A percentile compares a stretch with the other conserved stretches of the same genome.
These are phyloP conservation scores for Stemphylium beticola DNA, from an alignment of 2,329 filamentous ascomycete genomes.

Conservation along the genomic window DNA sequence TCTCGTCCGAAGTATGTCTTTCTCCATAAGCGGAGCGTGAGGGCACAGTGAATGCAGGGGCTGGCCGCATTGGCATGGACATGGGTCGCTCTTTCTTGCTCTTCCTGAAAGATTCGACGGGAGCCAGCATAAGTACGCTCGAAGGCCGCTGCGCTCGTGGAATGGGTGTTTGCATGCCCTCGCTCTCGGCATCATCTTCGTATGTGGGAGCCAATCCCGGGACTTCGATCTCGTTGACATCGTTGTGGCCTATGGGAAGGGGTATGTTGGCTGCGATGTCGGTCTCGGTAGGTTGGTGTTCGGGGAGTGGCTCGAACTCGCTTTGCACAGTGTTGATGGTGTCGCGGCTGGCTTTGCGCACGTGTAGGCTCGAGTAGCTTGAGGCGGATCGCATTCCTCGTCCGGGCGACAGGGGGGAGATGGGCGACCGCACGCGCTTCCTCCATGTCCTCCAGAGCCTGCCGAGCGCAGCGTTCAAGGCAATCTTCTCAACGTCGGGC, in stretches of 20 bases:
- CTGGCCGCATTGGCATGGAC: conserved; percentile 39
- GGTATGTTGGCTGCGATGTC: conserved; percentile 66
- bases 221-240: conserved; percentile 81
- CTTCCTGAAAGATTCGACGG: conserved; percentile 26
- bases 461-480: conserved; percentile 85
- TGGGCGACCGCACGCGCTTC: conserved; percentile 70
- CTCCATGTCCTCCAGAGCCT: conserved; percentile 95
- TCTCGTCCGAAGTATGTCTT: neutral
- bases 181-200: conserved; percentile 55
- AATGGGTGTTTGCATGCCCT: conserved; percentile 35
- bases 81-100: conserved; percentile 33
- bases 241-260: conserved; percentile 70
- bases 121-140: conserved; percentile 40
- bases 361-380: conserved; percentile 40
- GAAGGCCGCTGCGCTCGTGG: conserved; percentile 32
- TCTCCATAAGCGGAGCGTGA: conserved; percentile 2
- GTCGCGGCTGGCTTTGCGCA: conserved; percentile 38
- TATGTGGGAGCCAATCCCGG: conserved; percentile 73
- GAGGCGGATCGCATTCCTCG: conserved; percentile 34
- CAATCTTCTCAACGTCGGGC: conserved; percentile 89
- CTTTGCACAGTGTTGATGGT: conserved; percentile 29
- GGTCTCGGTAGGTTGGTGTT: conserved; percentile 54
- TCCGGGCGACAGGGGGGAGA: conserved; percentile 31
- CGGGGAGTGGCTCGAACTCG: conserved; percentile 39
- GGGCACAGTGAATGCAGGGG: conserved; percentile 27